Conservation (phyloP, 192 early-diverging fungal species). For the Entrophospora sp. region DNA sequence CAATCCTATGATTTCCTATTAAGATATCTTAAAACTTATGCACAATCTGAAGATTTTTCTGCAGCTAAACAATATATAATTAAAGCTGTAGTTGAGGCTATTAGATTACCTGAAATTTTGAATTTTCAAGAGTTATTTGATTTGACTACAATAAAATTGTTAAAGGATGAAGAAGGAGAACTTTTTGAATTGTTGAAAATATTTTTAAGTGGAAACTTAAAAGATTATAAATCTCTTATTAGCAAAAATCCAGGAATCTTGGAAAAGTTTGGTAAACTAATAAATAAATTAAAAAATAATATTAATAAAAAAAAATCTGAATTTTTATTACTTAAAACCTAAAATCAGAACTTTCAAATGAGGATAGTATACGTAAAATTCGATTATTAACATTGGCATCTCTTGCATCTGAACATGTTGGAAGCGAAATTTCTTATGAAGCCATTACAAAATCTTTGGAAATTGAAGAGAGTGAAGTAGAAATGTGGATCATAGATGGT, state of each 20-base stretch:
- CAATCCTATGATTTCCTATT: constrained; percentile 54
- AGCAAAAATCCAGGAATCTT: constrained; percentile 45
- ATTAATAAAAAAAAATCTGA: background rate
- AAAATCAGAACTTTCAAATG: constrained; percentile 32
- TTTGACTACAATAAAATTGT: constrained; percentile 52
- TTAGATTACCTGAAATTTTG: constrained; percentile 59
- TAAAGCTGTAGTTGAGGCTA: constrained; percentile 57
- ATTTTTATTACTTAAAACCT: background rate
- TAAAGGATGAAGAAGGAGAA: constrained; percentile 47
- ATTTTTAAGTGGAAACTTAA: constrained; percentile 57
- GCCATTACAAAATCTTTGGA: constrained; percentile 67
- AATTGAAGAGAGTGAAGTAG: constrained; percentile 73
- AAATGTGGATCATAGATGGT: constrained; percentile 91
- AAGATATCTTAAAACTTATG: constrained; percentile 55
- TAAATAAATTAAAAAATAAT: background rate
- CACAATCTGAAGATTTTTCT: constrained; percentile 33
- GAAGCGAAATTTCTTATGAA: constrained; percentile 60
- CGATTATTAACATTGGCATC: constrained; percentile 74
- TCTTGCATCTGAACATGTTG: constrained; percentile 61
- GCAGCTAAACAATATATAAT: constrained; percentile 42
- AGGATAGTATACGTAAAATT: constrained; percentile 70
- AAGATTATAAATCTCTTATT: constrained; percentile 54
- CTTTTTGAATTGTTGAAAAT: constrained; percentile 58
- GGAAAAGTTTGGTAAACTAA: constrained; percentile 43
- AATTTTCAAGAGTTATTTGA: constrained; percentile 69